These are phyloP conservation scores for Globisporangium mamillatum DNA, from an alignment of 352 stramenopile species.

Conservation along the genomic window DNA sequence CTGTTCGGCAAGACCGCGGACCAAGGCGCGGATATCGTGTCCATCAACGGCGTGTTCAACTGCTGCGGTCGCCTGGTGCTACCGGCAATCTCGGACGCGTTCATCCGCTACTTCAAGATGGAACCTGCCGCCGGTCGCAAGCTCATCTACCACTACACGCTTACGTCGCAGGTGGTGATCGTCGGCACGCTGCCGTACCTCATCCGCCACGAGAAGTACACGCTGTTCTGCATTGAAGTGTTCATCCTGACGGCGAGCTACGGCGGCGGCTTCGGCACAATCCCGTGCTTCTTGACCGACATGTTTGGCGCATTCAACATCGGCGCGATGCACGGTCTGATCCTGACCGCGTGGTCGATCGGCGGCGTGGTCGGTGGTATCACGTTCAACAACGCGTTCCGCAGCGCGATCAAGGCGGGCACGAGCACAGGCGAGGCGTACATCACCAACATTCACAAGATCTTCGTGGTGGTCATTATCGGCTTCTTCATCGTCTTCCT, in stretches of 20 bases:
- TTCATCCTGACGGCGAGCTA: slow-evolving; percentile 75
- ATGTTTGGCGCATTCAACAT: slow-evolving; percentile 87
- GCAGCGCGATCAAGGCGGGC: slow-evolving; percentile 29
- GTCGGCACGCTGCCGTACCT: slow-evolving; percentile 58
- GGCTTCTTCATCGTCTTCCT: slow-evolving; percentile 56
- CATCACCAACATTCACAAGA: slow-evolving; percentile 61
- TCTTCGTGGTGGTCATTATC: slow-evolving; percentile 56
- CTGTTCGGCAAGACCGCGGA: slow-evolving; percentile 44
- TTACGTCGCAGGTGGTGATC: slow-evolving; percentile 58
- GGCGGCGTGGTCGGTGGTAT: slow-evolving; percentile 69
- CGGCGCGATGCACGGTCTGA: slow-evolving; percentile 70
- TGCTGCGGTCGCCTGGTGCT: slow-evolving; percentile 48
- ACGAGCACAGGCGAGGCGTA: slow-evolving; percentile 50
- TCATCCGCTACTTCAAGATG: slow-evolving; percentile 38
- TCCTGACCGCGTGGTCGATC: slow-evolving; percentile 76
- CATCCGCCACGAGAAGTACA: slow-evolving; percentile 57
- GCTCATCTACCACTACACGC: slow-evolving; percentile 57
- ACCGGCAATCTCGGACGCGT: slow-evolving; percentile 41
- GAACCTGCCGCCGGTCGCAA: slow-evolving; percentile 55
- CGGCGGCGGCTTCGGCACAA: slow-evolving; percentile 69
- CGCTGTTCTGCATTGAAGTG: slow-evolving; percentile 46
- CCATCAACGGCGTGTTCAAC: slow-evolving; percentile 63
- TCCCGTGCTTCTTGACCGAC: slow-evolving; percentile 71
- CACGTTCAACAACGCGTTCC: slow-evolving; percentile 64
- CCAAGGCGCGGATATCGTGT: slow-evolving; percentile 46